phyloP scores from a whole-genome alignment of 2,329 filamentous ascomycete species.

The Scedosporium minutisporum region DNA sequence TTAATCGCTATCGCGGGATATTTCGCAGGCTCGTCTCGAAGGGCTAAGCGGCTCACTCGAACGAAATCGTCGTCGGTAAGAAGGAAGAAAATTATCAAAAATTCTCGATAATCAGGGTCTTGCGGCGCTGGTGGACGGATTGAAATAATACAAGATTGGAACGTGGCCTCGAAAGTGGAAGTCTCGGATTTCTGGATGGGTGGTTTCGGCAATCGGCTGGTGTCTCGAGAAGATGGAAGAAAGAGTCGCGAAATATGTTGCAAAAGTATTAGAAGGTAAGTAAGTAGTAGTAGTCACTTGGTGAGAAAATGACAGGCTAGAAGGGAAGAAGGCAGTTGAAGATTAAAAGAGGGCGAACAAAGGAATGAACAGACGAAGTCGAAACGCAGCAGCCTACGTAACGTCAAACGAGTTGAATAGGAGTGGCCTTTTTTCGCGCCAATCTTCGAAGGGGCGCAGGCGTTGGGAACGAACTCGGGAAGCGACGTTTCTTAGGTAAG shows the following conservation, averaged over 20 bases:
- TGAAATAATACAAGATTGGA: neutral
- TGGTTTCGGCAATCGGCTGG: too few species aligned
- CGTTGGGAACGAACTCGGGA: too few species aligned
- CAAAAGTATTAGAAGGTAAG: neutral
- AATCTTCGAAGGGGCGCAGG: neutral
- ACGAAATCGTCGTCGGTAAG: neutral
- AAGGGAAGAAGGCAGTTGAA: neutral
- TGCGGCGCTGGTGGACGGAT: neutral
- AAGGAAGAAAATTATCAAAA: neutral
- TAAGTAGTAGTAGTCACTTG: neutral
- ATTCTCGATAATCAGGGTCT: neutral
- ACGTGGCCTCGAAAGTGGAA: neutral
- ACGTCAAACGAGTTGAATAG: neutral
- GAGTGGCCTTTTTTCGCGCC: constrained; percentile 1
- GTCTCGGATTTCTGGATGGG: neutral
- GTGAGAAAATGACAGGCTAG: constrained; percentile 1
- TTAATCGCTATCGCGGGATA: neutral
- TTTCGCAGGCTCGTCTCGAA: neutral
- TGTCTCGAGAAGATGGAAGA: neutral
- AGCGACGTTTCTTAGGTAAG: too few species aligned
- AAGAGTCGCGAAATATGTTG: neutral
- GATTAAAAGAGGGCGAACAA: neutral
- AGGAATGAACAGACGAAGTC: neutral
- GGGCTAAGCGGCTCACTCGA: neutral
- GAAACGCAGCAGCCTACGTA: neutral